Percentiles rank a stretch among this genome's conserved stretches.
phyloP scores from a whole-genome alignment of 805 yeast genomes.

The Candida nonsorbophila region DNA sequence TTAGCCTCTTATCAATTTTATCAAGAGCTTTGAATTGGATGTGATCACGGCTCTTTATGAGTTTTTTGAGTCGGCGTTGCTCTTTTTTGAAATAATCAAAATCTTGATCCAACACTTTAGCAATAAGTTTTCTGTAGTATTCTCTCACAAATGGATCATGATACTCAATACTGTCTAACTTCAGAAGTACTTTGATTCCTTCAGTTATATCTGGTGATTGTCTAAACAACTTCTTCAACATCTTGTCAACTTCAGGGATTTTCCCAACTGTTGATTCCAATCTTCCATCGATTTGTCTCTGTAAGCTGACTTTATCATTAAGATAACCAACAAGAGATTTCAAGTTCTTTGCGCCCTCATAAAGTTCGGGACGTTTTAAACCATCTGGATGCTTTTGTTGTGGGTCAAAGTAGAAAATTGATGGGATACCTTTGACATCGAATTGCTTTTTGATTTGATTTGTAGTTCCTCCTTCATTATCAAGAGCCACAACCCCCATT shows the following conservation, averaged over 20 bases:
- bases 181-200: constrained; percentile 2
- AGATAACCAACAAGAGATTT: constrained; percentile 17
- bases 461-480: constrained; percentile 42
- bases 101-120: constrained; percentile 42
- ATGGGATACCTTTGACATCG: constrained; percentile 46
- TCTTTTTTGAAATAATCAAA: constrained; percentile 41
- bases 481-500: constrained; percentile 13
- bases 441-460: constrained; percentile 35
- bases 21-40: constrained; percentile 43
- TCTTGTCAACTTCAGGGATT: constrained; percentile 6
- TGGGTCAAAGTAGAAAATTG: constrained; percentile 45
- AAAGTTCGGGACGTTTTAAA: constrained; percentile 19
- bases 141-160: constrained; percentile 1
- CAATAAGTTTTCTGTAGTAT: constrained; percentile 46
- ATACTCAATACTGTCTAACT: constrained; percentile 2
- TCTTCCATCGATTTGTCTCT: constrained; percentile 27
- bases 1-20: constrained; percentile 45
- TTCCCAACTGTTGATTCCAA: constrained; percentile 28
- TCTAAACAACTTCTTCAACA: constrained; percentile 5
- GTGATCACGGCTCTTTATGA: constrained; percentile 32
- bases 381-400: constrained; percentile 10
- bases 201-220: constrained; percentile 9
- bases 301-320: constrained; percentile 22
- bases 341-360: constrained; percentile 18
- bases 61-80: constrained; percentile 36